Evolutionary conservation across 495 filamentous ascomycete species (phyloP), one percentile per base, ranked within the genome.

Genomic region (Aspergillus cavernicola): DNA sequence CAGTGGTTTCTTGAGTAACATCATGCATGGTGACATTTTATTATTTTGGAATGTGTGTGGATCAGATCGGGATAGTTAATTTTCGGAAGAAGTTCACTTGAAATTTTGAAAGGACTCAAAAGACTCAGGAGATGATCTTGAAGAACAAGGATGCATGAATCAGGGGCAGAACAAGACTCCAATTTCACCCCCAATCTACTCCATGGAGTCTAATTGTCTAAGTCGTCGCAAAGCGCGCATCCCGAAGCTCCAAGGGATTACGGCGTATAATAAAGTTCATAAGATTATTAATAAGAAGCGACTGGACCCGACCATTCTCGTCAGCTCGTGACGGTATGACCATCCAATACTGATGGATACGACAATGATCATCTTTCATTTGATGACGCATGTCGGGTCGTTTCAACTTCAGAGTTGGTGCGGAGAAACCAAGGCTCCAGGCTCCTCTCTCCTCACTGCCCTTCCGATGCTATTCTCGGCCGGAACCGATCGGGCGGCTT

Each of bases 381-480:
- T 38, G 41, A 45, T 26, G 50, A 39, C 9, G 31, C 7, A 33
- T 29, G 31, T n/a, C 31, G 9, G 31, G 9, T 10, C 11, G 31
- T 33, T 33, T 33, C 31, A 20, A 19, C 48, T 35, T 50, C 23
- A 22, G 32, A 35, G 50, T 24, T 28, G 39, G 40, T 52, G 50
- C 50, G 50, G 50, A 52, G 50, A 52, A 52, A 32, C 29, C 43
- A 32, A 20, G 24, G 15, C 19, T 26, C 22, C 9, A 24, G 13
- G 12, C 35, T 37, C 2, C 16, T 22, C 28, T 22, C 0, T 35
- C 33, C 22, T 10, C 18, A 40, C 13, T 22, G 4, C 8, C 16
- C 38, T 40, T 47, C 44, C 44, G 50, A 46, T 40, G 23, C 35
- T 52, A 43, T 45, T 45, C 42, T 53, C 50, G 41, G 50, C 50